phyloP scores from a whole-genome alignment of 2,329 filamentous ascomycete genomes.

The Trichoderma breve region DNA sequence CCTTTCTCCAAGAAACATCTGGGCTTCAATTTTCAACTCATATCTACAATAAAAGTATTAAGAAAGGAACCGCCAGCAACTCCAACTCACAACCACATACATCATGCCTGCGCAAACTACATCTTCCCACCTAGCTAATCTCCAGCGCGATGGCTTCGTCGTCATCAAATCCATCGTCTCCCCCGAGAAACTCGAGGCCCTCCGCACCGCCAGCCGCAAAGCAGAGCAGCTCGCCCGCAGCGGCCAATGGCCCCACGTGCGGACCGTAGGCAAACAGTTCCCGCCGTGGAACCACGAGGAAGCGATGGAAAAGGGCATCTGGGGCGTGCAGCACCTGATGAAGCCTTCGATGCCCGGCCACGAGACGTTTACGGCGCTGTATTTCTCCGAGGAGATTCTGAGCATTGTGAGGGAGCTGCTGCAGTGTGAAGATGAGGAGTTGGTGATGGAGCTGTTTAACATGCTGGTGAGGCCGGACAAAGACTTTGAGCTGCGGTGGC shows the following conservation, averaged over 20 bases:
- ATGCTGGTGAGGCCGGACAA: conserved; percentile 71
- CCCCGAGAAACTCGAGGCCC: conserved; percentile 51
- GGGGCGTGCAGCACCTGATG: conserved; percentile 85
- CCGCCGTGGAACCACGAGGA: conserved; percentile 70
- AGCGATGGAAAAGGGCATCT: conserved; percentile 63
- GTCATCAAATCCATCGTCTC: conserved; percentile 65
- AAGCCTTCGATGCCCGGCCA: conserved; percentile 67
- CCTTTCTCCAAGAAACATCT: not conserved
- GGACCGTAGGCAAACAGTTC: conserved; percentile 86
- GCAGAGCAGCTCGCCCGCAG: conserved; percentile 61
- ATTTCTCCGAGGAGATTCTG: conserved; percentile 69
- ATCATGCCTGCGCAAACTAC: conserved; percentile 24
- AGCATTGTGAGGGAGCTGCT: conserved; percentile 64
- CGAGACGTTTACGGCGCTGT: conserved; percentile 61
- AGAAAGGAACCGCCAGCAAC: not conserved
- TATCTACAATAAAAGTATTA: not conserved
- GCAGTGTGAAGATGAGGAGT: conserved; percentile 52
- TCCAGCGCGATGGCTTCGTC: conserved; percentile 73
- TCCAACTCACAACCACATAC: not conserved
- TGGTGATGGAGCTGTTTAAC: conserved; percentile 89
- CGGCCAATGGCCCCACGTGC: conserved; percentile 78
- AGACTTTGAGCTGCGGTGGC: conserved; percentile 78
- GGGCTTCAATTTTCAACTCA: not conserved
- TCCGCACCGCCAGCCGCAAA: conserved; percentile 58
- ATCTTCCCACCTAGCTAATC: conserved; percentile 39